Evolutionary conservation across 1,284 basidiomycete species (phyloP), one percentile per base, ranked within the genome.

Genomic region (Mycena citricolor): DNA sequence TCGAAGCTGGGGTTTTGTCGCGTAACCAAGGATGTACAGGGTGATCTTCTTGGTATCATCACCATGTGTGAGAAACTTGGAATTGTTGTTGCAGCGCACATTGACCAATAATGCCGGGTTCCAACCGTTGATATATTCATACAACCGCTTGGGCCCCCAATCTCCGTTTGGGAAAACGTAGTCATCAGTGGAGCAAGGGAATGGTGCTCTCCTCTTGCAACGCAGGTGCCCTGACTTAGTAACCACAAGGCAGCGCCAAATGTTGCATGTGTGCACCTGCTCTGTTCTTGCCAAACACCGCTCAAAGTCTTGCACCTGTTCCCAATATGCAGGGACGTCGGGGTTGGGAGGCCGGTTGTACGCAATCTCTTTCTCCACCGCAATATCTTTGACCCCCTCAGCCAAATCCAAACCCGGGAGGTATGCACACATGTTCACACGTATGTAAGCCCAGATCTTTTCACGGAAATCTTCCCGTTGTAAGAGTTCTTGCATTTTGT

Each of bases 121-220:
- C 54, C 57, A 71, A 5, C 42, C 51, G 32, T 63, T 71, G 12
- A 70, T 23, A 24, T 50, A 63, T 2, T 21, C 49, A 39, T 54
- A 57, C 7, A 44, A 4, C 3, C 63, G 48, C 30, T 58, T 57
- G 4, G 54, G 57, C 1, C 51, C 52, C 57, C 57, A 61, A 4
- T 51, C 29, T 0, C 62, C 58, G 19, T 46, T 39, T 12, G 52
- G 55, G 4, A 24, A 23, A 1, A 70, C 54, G 17, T 31, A 57
- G n/a, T 54, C 57, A 5, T 55, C 43, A 0, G 37, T 22, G 1
- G 59, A 49, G 0, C 54, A 11, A 19, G 39, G 23, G 16, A 57
- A 73, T 7, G 70, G 70, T 5, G 66, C 66, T 0, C 59, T 26
- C 4, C 67, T 33, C 47, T 71, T 72, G 49, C 68, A 72, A 4